These are phyloP conservation scores for Spizellomyces sp. DNA, from an alignment of 192 early-diverging fungal species.

Conservation along the genomic window DNA sequence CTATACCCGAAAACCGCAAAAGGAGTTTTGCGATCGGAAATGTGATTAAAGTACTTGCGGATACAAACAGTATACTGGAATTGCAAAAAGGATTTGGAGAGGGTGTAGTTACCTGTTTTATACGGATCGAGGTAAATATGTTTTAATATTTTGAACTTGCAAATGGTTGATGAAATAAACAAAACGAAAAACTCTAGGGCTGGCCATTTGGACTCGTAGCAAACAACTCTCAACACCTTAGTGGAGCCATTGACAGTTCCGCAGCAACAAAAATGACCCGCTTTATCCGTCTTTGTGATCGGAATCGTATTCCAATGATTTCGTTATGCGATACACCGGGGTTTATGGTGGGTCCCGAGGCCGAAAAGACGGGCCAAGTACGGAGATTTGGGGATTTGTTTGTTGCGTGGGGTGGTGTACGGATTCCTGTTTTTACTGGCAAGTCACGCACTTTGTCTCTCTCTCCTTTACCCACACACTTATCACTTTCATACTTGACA, in stretches of 20 bases:
- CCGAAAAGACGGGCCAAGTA: slow-evolving; percentile 28
- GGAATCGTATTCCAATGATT: slow-evolving; percentile 18
- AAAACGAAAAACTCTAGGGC: no score
- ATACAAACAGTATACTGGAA: slow-evolving; percentile 9
- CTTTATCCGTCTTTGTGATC: slow-evolving; percentile 26
- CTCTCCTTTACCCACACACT: not conserved
- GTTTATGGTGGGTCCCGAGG: slow-evolving; percentile 34
- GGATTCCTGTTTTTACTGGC: slow-evolving; percentile 2
- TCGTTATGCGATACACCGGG: slow-evolving; percentile 36
- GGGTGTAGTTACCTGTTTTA: slow-evolving; percentile 22
- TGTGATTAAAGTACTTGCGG: slow-evolving; percentile 13
- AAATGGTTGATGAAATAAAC: no score
- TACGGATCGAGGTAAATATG: slow-evolving; percentile 21
- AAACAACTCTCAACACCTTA: slow-evolving; percentile 23
- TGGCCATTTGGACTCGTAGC: slow-evolving; percentile 26
- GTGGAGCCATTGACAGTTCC: slow-evolving; percentile 26
- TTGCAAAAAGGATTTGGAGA: slow-evolving; percentile 6
- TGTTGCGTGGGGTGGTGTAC: not conserved
- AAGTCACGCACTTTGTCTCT: not conserved
- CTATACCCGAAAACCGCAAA: slow-evolving; percentile 15
- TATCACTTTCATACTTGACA: not conserved
- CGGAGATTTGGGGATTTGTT: slow-evolving; percentile 29
- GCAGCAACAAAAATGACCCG: slow-evolving; percentile 17
- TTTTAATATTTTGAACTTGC: no score
- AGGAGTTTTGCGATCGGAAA: slow-evolving; percentile 12